Evolutionary conservation across 2,329 filamentous ascomycete species (phyloP).

Genomic region (Verticillium zaregamsianum): DNA sequence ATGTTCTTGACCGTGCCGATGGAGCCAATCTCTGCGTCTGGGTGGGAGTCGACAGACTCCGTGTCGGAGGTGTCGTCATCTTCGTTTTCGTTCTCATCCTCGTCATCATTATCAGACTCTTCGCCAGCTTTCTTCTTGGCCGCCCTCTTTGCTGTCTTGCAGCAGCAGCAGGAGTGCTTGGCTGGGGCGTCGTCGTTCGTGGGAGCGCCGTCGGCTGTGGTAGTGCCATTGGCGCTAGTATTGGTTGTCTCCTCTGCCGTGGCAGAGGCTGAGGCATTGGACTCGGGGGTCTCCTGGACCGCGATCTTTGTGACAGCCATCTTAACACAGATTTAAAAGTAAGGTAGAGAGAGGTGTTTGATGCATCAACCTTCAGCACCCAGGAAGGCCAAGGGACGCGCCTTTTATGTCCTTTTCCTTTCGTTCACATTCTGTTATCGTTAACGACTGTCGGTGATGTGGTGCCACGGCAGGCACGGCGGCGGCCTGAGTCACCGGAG

Average conservation of each 20-base stretch:
- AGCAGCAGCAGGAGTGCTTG: not conserved
- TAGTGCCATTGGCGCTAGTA: not conserved
- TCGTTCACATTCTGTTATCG: not conserved
- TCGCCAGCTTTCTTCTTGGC: not conserved
- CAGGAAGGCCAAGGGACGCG: not conserved
- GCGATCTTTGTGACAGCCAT: not conserved
- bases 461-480: too few relatives aligned
- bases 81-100: not conserved
- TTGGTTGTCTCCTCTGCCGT: not conserved
- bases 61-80: not conserved
- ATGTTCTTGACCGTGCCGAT: constrained; percentile 36
- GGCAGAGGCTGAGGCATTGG: not conserved
- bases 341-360: not conserved
- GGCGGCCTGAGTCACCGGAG: not conserved
- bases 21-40: constrained; percentile 20
- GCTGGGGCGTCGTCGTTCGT: not conserved
- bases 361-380: not conserved
- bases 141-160: not conserved
- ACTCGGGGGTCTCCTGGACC: not conserved
- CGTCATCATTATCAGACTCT: not conserved
- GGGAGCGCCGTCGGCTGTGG: not conserved
- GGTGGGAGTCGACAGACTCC: not conserved
- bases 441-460: too few relatives aligned
- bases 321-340: not conserved
- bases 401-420: not conserved